Evolutionary conservation across 352 stramenopile species (phyloP).

Genomic region (Elongisporangium undulatum): DNA sequence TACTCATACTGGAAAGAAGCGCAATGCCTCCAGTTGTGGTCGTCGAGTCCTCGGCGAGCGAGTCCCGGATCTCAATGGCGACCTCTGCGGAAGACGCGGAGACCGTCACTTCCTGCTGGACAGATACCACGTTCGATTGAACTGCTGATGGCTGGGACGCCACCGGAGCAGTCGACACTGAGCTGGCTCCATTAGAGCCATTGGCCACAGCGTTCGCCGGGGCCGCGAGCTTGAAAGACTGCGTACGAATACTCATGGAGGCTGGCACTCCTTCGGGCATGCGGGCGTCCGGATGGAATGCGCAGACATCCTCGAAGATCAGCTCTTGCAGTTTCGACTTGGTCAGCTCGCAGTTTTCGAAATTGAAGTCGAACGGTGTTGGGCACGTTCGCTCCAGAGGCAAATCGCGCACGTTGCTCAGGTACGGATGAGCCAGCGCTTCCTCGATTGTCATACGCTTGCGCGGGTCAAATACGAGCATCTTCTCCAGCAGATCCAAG

Average conservation of each 20-base stretch:
- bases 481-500: constrained; percentile 90
- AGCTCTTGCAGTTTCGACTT: constrained; percentile 89
- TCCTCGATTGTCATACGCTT: constrained; percentile 82
- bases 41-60: constrained; percentile 4
- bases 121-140: not conserved
- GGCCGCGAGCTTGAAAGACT: not conserved
- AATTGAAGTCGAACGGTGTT: constrained; percentile 82
- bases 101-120: not conserved
- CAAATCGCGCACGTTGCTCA: constrained; percentile 69
- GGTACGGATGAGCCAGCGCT: constrained; percentile 74
- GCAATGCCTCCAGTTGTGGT: not conserved
- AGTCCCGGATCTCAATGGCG: constrained; percentile 35
- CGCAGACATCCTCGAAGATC: constrained; percentile 89
- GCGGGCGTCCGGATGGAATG: constrained; percentile 82
- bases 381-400: constrained; percentile 71
- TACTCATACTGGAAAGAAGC: not conserved
- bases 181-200: not conserved
- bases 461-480: constrained; percentile 92
- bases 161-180: not conserved
- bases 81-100: constrained; percentile 13
- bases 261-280: constrained; percentile 25
- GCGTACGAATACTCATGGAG: constrained; percentile 9
- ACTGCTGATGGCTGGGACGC: constrained; percentile 7
- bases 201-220: not conserved
- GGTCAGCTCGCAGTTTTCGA: constrained; percentile 87